Evolutionary conservation across 2,329 filamentous ascomycete genomes (phyloP), one percentile per base, ranked within the genome.

Genomic region (Epichloe scottii): DNA sequence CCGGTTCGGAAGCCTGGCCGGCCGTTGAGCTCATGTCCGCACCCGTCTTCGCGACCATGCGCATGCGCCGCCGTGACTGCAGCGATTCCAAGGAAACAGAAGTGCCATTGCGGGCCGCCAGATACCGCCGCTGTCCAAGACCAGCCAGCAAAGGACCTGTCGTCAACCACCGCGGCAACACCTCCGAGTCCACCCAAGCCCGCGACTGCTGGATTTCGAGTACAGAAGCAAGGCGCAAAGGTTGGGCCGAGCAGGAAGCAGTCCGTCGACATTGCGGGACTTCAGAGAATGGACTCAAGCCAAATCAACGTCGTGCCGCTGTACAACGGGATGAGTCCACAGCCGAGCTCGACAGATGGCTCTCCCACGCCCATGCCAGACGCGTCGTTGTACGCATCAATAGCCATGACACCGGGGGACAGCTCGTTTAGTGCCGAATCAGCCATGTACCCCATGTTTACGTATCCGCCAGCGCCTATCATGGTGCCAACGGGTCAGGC

Each of bases 1-100:
- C 80, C 81, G 21, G 84, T 88, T 15, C 78, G 83, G 55, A 87
- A 87, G 60, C 84, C 84, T 15, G 84, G 84, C 17, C 75, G 84
- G 47, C 84, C 84, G 8, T 67, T 87, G 50, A 86, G 82, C 63
- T 76, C 77, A 50, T 87, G 84, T 59, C 82, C 84, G 50, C 84
- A 87, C 58, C 76, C 80, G 6, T 72, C 75, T 33, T 79, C 78
- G 48, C 76, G 76, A 40, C 66, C 68, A n/a, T 87, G 82, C 63
- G 74, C 73, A 35, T 85, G 79, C 62, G 74, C 75, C 42, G 75
- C 76, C 53, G 74, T 86, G n/a, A 84, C 82, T 15, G 79, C 79
- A 35, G 79, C 79, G 7, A 79, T 84, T 51, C 78, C 79, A 1
- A 73, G 74, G 56, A 76, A 76, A 55, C 74, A 79, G 53, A 73